These are phyloP conservation scores for Arabidopsis lyrata DNA, from an alignment of 441 rosid genomes.

Conservation along the genomic window DNA sequence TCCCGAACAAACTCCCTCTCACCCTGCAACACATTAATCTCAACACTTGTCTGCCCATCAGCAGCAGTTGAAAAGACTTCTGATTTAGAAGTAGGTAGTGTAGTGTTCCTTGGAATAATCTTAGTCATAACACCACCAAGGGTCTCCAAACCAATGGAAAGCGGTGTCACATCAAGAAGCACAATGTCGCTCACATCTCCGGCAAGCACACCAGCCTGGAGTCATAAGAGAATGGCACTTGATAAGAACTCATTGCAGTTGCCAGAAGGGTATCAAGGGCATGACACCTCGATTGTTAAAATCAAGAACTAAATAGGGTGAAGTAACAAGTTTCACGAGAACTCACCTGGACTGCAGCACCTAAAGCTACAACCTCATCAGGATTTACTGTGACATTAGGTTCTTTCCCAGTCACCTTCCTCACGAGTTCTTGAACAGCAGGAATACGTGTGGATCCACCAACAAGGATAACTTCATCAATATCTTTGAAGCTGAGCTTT, in stretches of 20 bases:
- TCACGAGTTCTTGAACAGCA: conserved; percentile 86
- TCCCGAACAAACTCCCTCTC: conserved; percentile 98
- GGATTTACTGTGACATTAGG: conserved; percentile 95
- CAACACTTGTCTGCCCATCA: conserved; percentile 97
- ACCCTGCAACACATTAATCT: conserved; percentile 94
- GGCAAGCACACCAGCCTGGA: conserved; percentile 90
- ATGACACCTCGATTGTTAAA: neutral
- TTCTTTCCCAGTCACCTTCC: conserved; percentile 86
- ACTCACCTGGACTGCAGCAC: conserved; percentile 97
- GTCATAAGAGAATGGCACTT: neutral
- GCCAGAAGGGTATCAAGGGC: neutral
- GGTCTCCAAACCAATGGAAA: conserved; percentile 90
- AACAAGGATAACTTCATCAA: conserved; percentile 96
- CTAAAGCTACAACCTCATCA: conserved; percentile 94
- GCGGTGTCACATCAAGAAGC: conserved; percentile 86
- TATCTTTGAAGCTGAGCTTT: conserved; percentile 74
- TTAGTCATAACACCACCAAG: conserved; percentile 98
- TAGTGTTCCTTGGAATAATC: conserved; percentile 88
- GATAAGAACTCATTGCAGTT: neutral
- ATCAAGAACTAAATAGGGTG: neutral
- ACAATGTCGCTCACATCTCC: conserved; percentile 97
- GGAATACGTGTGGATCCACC: conserved; percentile 98
- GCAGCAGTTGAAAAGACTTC: conserved; percentile 98
- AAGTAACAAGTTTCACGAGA: conserved; percentile 10
- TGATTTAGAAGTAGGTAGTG: conserved; percentile 92